Evolutionary conservation across 331 rosid genomes (phyloP), one percentile per base, ranked within the genome.

Genomic region (Spiraea crenata): DNA sequence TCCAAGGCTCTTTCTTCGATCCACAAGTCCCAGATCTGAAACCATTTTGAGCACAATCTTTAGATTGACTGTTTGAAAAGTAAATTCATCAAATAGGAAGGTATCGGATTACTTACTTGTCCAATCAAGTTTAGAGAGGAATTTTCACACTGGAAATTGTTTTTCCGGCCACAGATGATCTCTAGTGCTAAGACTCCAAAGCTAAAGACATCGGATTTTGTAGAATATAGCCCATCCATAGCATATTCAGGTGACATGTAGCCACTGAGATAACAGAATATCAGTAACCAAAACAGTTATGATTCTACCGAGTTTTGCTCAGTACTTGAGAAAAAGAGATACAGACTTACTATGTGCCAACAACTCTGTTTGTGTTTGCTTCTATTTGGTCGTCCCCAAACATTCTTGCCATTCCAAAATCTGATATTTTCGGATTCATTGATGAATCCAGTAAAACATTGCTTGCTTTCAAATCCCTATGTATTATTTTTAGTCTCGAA

Each of bases 221-320:
- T 82, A 0, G 85, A 90, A 68, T 85, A 85, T 25, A 60, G 12
- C 10, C 93, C 83, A 65, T 76, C 66, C 87, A 87, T 82, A 38
- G 91, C 93, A 74, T 90, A 90, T 52, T 90, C 84, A 0, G 87
- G 89, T 4, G 91, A 81, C 87, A 82, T 80, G 51, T 90, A 85
- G 3, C 91, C 93, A 19, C 89, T 87, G 75, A 55, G 61, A 48
- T 19, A n/a, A 1, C 13, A 56, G 54, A 58, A 16, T 4, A 73
- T 19, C 0, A 44, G 31, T 69, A 65, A 4, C 13, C 35, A 65
- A 38, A 39, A 12, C 10, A 9, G 0, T 37, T 12, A n/a, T 34
- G 52, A 61, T 2, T 6, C n/a, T 15, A 70, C 5, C 3, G 4
- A 6, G 15, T 10, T 46, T 66, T 5, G n/a, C 9, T n/a, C 39